Evolutionary conservation across 805 yeast species (phyloP).

Genomic region (Candida sithepensis): DNA sequence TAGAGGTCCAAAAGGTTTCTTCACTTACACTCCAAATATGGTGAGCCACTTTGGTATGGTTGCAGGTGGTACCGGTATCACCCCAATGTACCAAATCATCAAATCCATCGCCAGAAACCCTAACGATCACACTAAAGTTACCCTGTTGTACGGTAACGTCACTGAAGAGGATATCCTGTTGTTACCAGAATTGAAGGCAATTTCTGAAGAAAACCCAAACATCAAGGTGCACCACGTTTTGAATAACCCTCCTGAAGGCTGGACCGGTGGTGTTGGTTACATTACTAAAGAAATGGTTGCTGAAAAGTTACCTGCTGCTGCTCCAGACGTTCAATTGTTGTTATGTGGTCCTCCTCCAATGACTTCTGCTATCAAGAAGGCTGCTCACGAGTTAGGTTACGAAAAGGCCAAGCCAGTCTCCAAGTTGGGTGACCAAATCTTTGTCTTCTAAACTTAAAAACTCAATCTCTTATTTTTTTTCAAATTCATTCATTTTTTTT

Average conservation of each 20-base stretch:
- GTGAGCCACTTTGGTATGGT: constrained; percentile 76
- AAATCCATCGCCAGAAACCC: constrained; percentile 78
- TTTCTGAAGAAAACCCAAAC: constrained; percentile 53
- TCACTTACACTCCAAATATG: constrained; percentile 78
- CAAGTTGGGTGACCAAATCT: constrained; percentile 85
- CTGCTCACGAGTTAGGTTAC: constrained; percentile 69
- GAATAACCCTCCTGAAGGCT: constrained; percentile 65
- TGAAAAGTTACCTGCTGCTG: constrained; percentile 57
- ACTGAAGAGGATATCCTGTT: constrained; percentile 76
- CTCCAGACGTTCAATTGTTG: constrained; percentile 63
- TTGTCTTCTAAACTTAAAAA: constrained; percentile 63
- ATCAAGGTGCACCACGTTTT: constrained; percentile 71
- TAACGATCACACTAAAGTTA: constrained; percentile 69
- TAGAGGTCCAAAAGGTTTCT: constrained; percentile 89
- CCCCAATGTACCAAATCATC: constrained; percentile 93
- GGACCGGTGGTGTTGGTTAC: constrained; percentile 80
- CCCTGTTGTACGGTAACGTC: constrained; percentile 78
- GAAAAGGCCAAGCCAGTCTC: constrained; percentile 85
- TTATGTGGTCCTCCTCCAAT: constrained; percentile 95
- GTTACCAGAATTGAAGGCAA: constrained; percentile 71
- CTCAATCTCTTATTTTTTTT: too few species aligned
- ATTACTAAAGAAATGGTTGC: constrained; percentile 72
- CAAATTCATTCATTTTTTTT: too few species aligned
- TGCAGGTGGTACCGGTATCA: constrained; percentile 97
- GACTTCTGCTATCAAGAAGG: constrained; percentile 81